Percentiles rank a stretch among this genome's conserved stretches.
Conservation (phyloP, 345 rosid species). For the Citrus hindsii region DNA sequence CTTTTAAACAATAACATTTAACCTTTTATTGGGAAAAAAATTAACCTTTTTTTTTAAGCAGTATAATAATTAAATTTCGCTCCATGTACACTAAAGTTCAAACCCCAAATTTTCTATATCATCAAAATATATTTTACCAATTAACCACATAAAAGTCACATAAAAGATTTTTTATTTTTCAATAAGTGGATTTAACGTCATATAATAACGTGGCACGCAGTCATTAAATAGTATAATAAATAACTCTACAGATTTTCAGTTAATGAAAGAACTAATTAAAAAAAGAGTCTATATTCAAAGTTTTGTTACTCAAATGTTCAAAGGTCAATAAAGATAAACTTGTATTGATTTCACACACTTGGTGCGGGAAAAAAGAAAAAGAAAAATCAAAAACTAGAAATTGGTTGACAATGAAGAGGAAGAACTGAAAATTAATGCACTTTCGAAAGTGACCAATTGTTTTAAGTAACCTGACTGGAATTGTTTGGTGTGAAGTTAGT, state of each 20-base stretch:
- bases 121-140: too few species aligned
- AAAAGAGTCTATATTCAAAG: background rate
- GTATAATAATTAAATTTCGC: too few species aligned
- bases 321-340: background rate
- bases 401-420: background rate
- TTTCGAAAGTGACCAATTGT: background rate
- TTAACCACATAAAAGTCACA: too few species aligned
- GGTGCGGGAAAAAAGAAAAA: background rate
- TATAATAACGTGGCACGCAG: background rate
- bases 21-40: too few species aligned
- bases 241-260: too few species aligned
- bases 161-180: background rate
- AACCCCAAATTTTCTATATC: too few species aligned
- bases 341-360: background rate
- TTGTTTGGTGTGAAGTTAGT: background rate
- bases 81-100: too few species aligned
- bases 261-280: background rate
- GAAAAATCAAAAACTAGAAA: background rate
- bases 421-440: background rate
- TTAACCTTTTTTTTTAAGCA: too few species aligned
- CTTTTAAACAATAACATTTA: too few species aligned
- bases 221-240: background rate
- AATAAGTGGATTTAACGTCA: background rate
- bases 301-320: background rate
- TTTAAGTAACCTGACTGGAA: background rate